Base-by-base conservation (phyloP, 192 early-diverging fungal species). In the Borealophlyctis nickersoniae region DNA sequence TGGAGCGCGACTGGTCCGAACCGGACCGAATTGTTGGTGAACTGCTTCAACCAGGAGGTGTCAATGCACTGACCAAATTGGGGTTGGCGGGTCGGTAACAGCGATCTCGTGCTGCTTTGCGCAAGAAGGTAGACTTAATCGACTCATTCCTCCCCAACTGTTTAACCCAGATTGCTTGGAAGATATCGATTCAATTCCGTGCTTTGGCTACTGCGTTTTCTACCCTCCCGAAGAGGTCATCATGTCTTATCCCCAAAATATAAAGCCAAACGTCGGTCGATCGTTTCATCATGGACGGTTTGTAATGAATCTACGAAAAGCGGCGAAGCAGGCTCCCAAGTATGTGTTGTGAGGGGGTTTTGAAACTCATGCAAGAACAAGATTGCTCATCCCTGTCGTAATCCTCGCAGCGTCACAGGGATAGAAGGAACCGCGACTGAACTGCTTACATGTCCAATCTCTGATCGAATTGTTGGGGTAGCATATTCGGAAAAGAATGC, bases 1-100 rank as follows among this genome's bases (percentile, higher is more conserved):
- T 89, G 49, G 96, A 99, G 69, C 81, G 94, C 62, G 94, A 92
- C 72, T 85, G 93, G 83, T 80, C 52, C 61, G 91, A 97, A 71
- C 96, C 96, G 1, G 94, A 99, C 76, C 89, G 96, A 48, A 97
- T 99, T 63, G 96, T 99, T 24, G 96, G 96, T 30, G 96, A 99
- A 73, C 76, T 97, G 31, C 78, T 99, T 73, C 96, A 99, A 74
- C 96, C 96, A 16, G 89, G 94, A 7, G 96, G 96, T 55, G 82
- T 91, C 54, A 81, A 87, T 63, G 91, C 93, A 23, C 75, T 99
- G 30, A 73, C 84, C 51, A 60, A 77, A 50, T 77, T 98, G 5
- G 94, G 92, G 4, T 73, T 98, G 5, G 78, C 76, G 61, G 77
- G 81, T 81, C 81, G 49, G 45, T 45, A 13, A 13, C 19, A 19